These are phyloP conservation scores for Phytopythium kandeliae DNA, from an alignment of 352 stramenopile genomes.

Conservation along the genomic window DNA sequence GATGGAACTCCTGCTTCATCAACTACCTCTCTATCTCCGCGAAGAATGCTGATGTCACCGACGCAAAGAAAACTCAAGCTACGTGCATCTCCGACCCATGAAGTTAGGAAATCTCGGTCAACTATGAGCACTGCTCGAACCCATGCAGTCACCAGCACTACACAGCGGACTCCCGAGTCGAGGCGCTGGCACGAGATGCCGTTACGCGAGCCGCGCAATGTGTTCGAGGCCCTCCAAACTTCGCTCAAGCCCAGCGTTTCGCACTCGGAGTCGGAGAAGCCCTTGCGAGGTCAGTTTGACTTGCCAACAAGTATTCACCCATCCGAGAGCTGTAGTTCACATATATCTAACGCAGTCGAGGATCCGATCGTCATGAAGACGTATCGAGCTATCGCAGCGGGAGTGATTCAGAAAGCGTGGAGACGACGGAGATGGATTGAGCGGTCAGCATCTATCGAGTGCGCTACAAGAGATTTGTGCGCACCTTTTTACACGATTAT, in stretches of 20 bases:
- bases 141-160: neutral
- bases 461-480: neutral
- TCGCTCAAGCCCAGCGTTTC: neutral
- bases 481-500: neutral
- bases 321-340: too few species aligned
- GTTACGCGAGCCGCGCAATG: neutral
- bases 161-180: neutral
- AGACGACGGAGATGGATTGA: neutral
- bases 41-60: neutral
- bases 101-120: neutral
- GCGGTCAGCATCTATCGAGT: neutral
- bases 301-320: neutral
- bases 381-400: too few species aligned
- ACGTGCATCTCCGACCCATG: too few species aligned
- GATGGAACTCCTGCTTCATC: neutral
- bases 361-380: neutral
- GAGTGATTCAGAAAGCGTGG: neutral
- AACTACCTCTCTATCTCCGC: neutral
- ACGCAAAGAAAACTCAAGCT: neutral
- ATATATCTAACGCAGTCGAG: too few species aligned
- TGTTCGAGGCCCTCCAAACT: neutral
- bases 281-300: neutral
- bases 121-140: neutral
- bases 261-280: neutral
- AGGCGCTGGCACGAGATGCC: too few species aligned